Conservation (phyloP, 2,329 filamentous ascomycete species). For the Ustulina deusta region DNA sequence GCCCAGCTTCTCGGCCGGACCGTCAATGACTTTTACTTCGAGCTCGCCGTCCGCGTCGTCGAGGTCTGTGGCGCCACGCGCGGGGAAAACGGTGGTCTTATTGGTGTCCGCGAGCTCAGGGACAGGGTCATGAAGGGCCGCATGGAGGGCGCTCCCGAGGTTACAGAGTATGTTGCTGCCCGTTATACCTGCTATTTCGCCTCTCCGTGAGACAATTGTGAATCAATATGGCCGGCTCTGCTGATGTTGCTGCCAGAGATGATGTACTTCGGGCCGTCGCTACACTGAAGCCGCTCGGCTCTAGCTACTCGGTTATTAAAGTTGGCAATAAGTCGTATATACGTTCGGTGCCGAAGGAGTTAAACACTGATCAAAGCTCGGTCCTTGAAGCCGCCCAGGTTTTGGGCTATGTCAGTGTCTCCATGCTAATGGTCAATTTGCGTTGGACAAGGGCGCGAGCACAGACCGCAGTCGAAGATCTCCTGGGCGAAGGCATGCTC, state of each 20-base stretch:
- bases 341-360: conserved; percentile 90
- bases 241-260: conserved; percentile 65
- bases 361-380: conserved; percentile 92
- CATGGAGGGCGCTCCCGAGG: conserved; percentile 80
- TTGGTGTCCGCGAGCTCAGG: conserved; percentile 83
- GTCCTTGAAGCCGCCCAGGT: conserved; percentile 93
- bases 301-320: conserved; percentile 84
- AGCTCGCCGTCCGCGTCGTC: conserved; percentile 93
- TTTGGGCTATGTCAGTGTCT: conserved; percentile 88
- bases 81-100: conserved; percentile 90
- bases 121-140: conserved; percentile 79
- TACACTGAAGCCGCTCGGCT: conserved; percentile 86
- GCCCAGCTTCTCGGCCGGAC: conserved; percentile 89
- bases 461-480: conserved; percentile 90
- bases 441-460: conserved; percentile 86
- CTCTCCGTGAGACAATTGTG: background rate
- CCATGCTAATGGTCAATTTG: conserved; percentile 88
- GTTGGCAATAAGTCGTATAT: conserved; percentile 91
- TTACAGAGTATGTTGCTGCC: conserved; percentile 74
- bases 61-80: conserved; percentile 90
- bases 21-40: conserved; percentile 99
- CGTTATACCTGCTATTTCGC: background rate
- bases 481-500: conserved; percentile 88
- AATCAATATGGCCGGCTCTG: background rate
- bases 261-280: conserved; percentile 91